Base-by-base conservation (phyloP, 176 grass and related monocot genomes). In the Rhynchospora breviuscula region DNA sequence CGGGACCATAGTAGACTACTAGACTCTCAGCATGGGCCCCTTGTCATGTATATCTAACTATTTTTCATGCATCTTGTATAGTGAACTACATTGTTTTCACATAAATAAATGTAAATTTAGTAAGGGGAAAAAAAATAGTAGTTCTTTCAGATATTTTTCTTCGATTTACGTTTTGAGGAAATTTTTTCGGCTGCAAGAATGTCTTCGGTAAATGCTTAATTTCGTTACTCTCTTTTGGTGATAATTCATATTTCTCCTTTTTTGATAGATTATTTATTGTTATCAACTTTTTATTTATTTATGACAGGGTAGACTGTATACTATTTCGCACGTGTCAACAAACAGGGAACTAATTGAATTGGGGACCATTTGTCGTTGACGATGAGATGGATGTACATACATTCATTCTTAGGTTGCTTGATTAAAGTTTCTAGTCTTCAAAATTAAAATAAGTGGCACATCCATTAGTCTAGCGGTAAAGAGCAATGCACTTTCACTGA, bases 41-140 rank as follows among this genome's bases (percentile, higher is more conserved):
- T 1, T 11, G 2, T 62, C 3, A 23, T 62, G 21, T 62, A 60
- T 68, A 75, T 75, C 47, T 7, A 21, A 76, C 53, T 10, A 53
- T 29, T 15, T 52, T 76, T 76, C 69, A 73, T 73, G 69, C 45
- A 73, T 73, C 45, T 73, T 73, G 69, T 17, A 23, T 49, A 73
- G 69, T 51, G 40, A 47, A 18, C 0, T 23, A 49, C 10, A 22
- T 73, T 51, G 69, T 49, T 73, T 22, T 73, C 45, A 73, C 45
- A 48, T 23, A 22, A n/a, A 49, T 22, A 22, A 72, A 47, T 72
- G 43, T 49, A 64, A 63, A 63, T 0, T 21, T 63, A 11, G n/a
- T 2, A 63, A 63, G 61, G 23, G 18, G 13, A 70, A 46, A 13
- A 53, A 53, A 53, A 59, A 18, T n/a, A 17, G 15, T 21, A 5